Percentiles rank a stretch among this genome's conserved stretches.
These are phyloP conservation scores for Coccinonectria pachysandricola DNA, from an alignment of 2,329 filamentous ascomycete species.

Conservation along the genomic window DNA sequence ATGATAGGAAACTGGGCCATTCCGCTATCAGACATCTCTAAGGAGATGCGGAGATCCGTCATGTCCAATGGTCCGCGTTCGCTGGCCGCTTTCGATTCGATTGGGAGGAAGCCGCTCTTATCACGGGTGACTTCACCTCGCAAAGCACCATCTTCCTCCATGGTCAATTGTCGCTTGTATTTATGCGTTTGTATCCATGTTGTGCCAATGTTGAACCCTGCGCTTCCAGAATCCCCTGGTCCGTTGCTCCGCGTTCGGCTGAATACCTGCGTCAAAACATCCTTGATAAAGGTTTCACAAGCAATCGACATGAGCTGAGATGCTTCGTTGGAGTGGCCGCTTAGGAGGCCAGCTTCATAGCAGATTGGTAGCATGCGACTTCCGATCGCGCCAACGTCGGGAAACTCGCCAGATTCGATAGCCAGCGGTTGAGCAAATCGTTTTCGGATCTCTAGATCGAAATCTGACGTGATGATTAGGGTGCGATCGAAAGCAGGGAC, in stretches of 20 bases:
- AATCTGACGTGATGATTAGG: conserved; percentile 35
- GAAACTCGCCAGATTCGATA: conserved; percentile 59
- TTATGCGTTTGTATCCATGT: conserved; percentile 69
- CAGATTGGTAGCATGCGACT: conserved; percentile 58
- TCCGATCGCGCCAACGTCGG: conserved; percentile 52
- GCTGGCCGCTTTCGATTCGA: conserved; percentile 68
- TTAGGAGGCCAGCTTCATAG: conserved; percentile 53
- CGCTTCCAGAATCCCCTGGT: conserved; percentile 49
- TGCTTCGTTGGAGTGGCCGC: conserved; percentile 49
- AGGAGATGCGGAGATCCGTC: conserved; percentile 65
- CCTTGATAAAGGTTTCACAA: conserved; percentile 58
- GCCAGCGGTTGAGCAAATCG: conserved; percentile 54
- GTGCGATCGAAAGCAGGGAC: background rate
- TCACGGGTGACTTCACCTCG: conserved; percentile 67
- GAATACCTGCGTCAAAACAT: conserved; percentile 52
- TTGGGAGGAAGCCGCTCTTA: conserved; percentile 65
- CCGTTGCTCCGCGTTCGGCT: conserved; percentile 55
- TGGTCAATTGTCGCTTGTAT: conserved; percentile 63
- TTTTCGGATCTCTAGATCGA: conserved; percentile 58
- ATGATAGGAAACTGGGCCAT: conserved; percentile 70
- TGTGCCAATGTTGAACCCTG: conserved; percentile 54
- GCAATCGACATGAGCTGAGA: conserved; percentile 55
- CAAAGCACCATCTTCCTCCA: conserved; percentile 63
- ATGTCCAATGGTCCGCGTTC: conserved; percentile 64
- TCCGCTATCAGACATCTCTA: conserved; percentile 66